Evolutionary conservation across 1,284 basidiomycete species (phyloP).

Genomic region (Ceratobasidium sp.): DNA sequence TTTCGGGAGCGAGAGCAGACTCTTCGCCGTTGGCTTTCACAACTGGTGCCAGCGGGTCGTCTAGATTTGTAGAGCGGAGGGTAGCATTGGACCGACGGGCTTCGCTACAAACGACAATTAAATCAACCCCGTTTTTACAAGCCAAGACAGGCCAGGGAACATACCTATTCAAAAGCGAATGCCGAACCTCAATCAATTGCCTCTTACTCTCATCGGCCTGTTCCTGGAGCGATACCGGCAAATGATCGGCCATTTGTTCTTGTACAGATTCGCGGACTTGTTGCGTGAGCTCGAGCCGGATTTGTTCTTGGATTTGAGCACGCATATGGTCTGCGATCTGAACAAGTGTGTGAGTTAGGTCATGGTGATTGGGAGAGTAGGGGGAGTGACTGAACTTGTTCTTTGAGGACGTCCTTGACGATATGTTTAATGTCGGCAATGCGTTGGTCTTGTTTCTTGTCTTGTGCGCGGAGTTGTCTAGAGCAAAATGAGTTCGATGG

Average conservation of each 20-base stretch:
- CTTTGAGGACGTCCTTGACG: slow-evolving; percentile 59
- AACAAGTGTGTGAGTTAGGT: not conserved
- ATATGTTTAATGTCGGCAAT: slow-evolving; percentile 59
- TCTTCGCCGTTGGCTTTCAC: slow-evolving; percentile 64
- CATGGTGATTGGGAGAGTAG: not conserved
- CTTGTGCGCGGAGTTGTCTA: slow-evolving; percentile 59
- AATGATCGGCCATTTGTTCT: slow-evolving; percentile 63
- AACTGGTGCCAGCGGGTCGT: slow-evolving; percentile 64
- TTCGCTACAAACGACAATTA: slow-evolving; percentile 58
- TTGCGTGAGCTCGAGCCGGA: slow-evolving; percentile 59
- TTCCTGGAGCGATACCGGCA: slow-evolving; percentile 64
- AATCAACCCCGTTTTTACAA: not conserved
- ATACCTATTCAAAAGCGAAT: slow-evolving; percentile 68
- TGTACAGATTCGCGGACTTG: slow-evolving; percentile 65
- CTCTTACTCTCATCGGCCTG: slow-evolving; percentile 64
- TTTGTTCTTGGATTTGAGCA: slow-evolving; percentile 60
- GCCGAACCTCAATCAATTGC: slow-evolving; percentile 62
- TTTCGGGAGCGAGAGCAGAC: slow-evolving; percentile 66
- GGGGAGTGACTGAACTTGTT: slow-evolving; percentile 51
- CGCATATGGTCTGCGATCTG: slow-evolving; percentile 52
- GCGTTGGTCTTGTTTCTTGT: slow-evolving; percentile 57
- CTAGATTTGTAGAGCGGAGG: slow-evolving; percentile 61
- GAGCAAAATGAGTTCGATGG: not conserved
- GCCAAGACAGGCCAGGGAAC: slow-evolving; percentile 51
- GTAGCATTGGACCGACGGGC: slow-evolving; percentile 66